Evolutionary conservation across 225 moss, liverwort and hornwort species (phyloP).

Genomic region (Ulota crispa): DNA sequence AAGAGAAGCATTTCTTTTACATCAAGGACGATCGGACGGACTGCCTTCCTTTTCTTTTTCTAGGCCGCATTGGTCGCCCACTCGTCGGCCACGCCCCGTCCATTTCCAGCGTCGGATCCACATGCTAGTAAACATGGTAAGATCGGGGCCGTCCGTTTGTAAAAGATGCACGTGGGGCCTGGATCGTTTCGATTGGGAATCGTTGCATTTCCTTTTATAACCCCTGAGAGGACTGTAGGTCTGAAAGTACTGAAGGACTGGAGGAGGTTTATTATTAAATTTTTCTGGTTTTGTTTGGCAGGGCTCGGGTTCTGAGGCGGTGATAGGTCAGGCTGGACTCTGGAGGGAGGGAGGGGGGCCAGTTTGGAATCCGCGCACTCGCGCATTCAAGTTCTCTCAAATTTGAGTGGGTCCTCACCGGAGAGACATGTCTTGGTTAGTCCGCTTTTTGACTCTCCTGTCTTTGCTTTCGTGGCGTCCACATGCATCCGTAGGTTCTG

Average conservation of each 20-base stretch:
- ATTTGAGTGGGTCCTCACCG: background rate
- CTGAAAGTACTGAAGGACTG: no score
- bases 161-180: background rate
- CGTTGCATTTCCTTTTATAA: background rate
- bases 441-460: conserved; percentile 21
- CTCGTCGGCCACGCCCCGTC: background rate
- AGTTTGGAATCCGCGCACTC: background rate
- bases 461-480: background rate
- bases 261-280: no score
- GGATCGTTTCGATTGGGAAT: background rate
- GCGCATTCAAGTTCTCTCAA: background rate
- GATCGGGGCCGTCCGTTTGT: background rate
- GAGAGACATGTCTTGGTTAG: conserved; percentile 15
- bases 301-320: background rate
- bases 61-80: conserved; percentile 28
- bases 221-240: no score
- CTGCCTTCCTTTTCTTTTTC: background rate
- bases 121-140: background rate
- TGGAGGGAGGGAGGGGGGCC: background rate
- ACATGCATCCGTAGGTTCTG: conserved; percentile 30
- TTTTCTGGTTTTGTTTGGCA: background rate
- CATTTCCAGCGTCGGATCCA: background rate
- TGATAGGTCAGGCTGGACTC: background rate
- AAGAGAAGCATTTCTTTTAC: background rate
- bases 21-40: background rate